Conservation (phyloP, 2,329 filamentous ascomycete genomes). For the Malbranchea zuffiana region DNA sequence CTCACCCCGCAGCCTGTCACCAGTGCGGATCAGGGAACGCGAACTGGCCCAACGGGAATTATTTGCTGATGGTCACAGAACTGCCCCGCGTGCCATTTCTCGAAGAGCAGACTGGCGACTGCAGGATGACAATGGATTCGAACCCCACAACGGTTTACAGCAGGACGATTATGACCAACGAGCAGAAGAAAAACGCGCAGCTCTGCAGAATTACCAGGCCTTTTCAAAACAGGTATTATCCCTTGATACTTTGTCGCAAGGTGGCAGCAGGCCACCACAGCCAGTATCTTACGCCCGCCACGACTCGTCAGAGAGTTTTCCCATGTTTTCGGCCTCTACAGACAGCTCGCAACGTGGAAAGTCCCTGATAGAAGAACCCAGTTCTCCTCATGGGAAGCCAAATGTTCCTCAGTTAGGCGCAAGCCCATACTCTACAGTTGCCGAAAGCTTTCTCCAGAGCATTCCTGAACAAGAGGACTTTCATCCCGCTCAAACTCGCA, state of each 20-base stretch:
- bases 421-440: constrained; percentile 17
- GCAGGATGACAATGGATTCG: constrained; percentile 19
- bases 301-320: constrained; percentile 51
- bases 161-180: constrained; percentile 27
- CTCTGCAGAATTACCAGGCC: constrained; percentile 39
- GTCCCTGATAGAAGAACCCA: constrained; percentile 42
- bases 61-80: constrained; percentile 18
- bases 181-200: constrained; percentile 33
- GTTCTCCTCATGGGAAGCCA: constrained; percentile 26
- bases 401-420: constrained; percentile 18
- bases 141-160: constrained; percentile 21
- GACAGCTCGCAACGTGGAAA: constrained; percentile 44
- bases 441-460: constrained; percentile 13
- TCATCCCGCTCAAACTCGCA: constrained; percentile 13
- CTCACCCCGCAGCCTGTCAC: constrained; percentile 17
- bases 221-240: constrained; percentile 41
- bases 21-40: constrained; percentile 16
- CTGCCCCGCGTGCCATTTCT: constrained; percentile 32
- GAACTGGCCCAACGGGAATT: constrained; percentile 17
- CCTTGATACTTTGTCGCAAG: constrained; percentile 33
- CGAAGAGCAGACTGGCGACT: constrained; percentile 30
- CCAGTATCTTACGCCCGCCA: constrained; percentile 37
- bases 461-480: constrained; percentile 14
- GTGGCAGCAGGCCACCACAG: constrained; percentile 22
- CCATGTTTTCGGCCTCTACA: constrained; percentile 53